phyloP scores from a whole-genome alignment of 164 flowering plant species.

The Liriodendron chinense region DNA sequence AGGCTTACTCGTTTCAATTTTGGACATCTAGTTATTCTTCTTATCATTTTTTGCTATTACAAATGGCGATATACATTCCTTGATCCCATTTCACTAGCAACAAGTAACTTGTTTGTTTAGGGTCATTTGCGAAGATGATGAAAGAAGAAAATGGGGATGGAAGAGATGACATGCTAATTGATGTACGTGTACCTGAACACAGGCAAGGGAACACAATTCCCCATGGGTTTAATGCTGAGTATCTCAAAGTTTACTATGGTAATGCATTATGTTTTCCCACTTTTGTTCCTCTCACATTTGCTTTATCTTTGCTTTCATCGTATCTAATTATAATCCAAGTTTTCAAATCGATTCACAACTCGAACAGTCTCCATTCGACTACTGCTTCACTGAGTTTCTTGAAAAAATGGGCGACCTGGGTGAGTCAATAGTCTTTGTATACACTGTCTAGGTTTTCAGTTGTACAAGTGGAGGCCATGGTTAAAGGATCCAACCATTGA shows the following conservation, averaged over 20 bases:
- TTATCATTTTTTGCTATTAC: too few species aligned
- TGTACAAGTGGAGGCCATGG: too few species aligned
- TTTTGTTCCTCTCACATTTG: neutral
- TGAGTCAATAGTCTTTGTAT: neutral
- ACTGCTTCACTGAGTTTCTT: neutral
- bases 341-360: neutral
- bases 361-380: neutral
- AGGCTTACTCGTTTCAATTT: too few species aligned
- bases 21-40: too few species aligned
- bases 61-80: too few species aligned
- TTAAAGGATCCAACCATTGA: too few species aligned
- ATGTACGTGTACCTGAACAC: constrained; percentile 30
- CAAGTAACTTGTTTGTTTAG: neutral
- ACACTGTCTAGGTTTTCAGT: too few species aligned
- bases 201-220: constrained; percentile 20
- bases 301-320: neutral
- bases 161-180: constrained; percentile 71
- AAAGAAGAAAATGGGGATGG: constrained; percentile 42
- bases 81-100: neutral
- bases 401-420: neutral
- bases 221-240: constrained; percentile 52
- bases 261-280: constrained; percentile 3
- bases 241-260: constrained; percentile 79
- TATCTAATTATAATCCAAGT: neutral
- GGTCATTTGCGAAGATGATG: constrained; percentile 2